Percentiles rank a stretch among this genome's conserved stretches.
Evolutionary conservation across 345 rosid species (phyloP).

Genomic region (Jatropha curcas): DNA sequence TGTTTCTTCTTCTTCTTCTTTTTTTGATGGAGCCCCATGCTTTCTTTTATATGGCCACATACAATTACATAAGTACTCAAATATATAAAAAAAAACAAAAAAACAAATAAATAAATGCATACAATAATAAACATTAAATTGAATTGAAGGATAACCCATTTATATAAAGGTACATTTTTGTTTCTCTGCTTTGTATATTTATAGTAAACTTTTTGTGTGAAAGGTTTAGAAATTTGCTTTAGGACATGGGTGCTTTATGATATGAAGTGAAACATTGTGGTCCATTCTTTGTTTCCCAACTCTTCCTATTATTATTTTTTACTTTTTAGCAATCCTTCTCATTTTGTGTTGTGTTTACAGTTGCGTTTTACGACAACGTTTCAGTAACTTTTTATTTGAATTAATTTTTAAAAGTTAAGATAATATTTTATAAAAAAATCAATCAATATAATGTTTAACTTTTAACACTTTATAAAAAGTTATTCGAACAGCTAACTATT

Average conservation of each 20-base stretch:
- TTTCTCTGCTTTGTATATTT: background rate
- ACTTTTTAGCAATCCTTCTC: too few relatives aligned
- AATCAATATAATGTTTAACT: too few relatives aligned
- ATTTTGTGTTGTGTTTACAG: too few relatives aligned
- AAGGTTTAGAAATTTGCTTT: background rate
- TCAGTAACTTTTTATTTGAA: too few relatives aligned
- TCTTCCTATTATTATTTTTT: background rate
- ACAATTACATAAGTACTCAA: too few relatives aligned
- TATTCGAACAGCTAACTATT: too few relatives aligned
- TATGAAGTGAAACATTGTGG: conserved; percentile 5
- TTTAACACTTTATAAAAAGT: too few relatives aligned
- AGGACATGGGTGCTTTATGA: conserved; percentile 12
- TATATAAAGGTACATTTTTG: background rate
- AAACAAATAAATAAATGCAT: background rate
- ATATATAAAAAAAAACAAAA: too few relatives aligned
- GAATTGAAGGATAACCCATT: background rate
- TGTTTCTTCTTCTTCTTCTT: background rate
- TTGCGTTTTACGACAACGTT: too few relatives aligned
- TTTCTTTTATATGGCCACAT: conserved; percentile 9
- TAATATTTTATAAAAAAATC: too few relatives aligned
- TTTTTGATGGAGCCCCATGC: conserved; percentile 32
- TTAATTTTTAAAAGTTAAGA: too few relatives aligned
- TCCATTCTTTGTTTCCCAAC: conserved; percentile 4
- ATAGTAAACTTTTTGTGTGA: background rate
- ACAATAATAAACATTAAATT: background rate